A percentile compares a stretch with the other conserved stretches of the same genome.
Conservation (phyloP, 2,329 filamentous ascomycete genomes). For the Neonectria magnoliae region DNA sequence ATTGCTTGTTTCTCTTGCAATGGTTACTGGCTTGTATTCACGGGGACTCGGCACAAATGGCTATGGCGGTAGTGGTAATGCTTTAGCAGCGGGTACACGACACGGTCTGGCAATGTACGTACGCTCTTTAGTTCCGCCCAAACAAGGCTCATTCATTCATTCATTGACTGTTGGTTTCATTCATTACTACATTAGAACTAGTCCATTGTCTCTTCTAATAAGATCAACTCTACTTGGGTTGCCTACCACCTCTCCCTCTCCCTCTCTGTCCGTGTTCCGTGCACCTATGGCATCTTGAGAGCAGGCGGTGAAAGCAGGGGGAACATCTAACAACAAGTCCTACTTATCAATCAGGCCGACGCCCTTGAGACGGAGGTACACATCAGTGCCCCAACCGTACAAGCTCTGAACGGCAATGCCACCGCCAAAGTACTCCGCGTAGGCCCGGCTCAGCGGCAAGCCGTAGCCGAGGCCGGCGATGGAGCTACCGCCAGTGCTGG, state of each 20-base stretch:
- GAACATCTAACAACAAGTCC: slow-evolving; percentile 1
- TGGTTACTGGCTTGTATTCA: slow-evolving; percentile 9
- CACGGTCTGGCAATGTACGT: slow-evolving; percentile 4
- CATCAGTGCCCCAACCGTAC: slow-evolving; percentile 88
- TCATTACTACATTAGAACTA: background rate
- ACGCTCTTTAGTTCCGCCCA: background rate
- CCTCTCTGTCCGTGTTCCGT: background rate
- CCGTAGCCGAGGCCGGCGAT: slow-evolving; percentile 96
- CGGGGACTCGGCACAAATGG: slow-evolving; percentile 2
- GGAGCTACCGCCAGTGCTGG: slow-evolving; percentile 78
- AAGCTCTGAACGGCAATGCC: slow-evolving; percentile 95
- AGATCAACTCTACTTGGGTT: slow-evolving; percentile 4
- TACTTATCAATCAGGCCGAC: slow-evolving; percentile 63
- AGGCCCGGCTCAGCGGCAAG: slow-evolving; percentile 87
- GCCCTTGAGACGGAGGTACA: slow-evolving; percentile 72
- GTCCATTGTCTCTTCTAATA: slow-evolving; percentile 18
- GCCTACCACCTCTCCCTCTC: background rate
- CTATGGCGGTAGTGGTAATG: slow-evolving; percentile 5
- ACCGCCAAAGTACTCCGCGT: slow-evolving; percentile 98
- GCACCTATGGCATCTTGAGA: background rate
- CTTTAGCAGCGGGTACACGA: background rate
- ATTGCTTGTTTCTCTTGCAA: background rate
- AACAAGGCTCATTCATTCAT: background rate
- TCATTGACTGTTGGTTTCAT: background rate
- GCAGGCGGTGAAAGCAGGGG: background rate